Base-by-base conservation (phyloP, 169 alveolate genomes). In the Besnoitia besnoiti region DNA sequence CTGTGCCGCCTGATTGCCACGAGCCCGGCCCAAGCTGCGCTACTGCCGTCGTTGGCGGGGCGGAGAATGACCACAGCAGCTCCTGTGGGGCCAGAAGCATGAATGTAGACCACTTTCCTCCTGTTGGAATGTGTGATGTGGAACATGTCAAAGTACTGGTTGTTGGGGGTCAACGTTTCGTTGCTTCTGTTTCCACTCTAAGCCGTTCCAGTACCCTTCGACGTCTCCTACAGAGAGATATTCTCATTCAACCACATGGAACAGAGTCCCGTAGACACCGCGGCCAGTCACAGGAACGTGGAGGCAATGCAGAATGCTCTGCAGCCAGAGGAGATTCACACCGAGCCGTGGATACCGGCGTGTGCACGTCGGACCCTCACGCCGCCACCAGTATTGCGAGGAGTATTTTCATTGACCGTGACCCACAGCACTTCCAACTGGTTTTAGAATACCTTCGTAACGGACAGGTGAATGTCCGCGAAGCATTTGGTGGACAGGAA, bases 361-460 rank as follows among this genome's bases (percentile, higher is more conserved):
- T n/a, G n/a, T n/a, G n/a, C n/a, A n/a, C n/a, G n/a, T n/a, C n/a
- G n/a, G n/a, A n/a, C n/a, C 67, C 67, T 1, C 5, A 21, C 27
- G 30, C 67, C 67, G 24, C 33, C 30, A 21, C 67, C 30, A 55
- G 67, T n/a, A n/a, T 55, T 55, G 24, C 46, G n/a, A 62, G n/a
- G 42, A 73, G 82, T 19, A n/a, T 73, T 37, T 73, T 73, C 82
- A n/a, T 73, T 73, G 82, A 73, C 46, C 82, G 82, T 30, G 82
- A 73, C 46, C 82, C 82, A 16, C n/a, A 73, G 39, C 82, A 19
- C n/a, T 73, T 73, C 82, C 16, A 27, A 27, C 16, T 73, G 10
- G 82, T 73, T 37, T 37, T 73, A 42, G 82, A n/a, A 10, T 73
- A 73, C n/a, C 82, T 73, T 73, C 39, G 82, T 2, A 73, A 73